Base-by-base conservation (phyloP, 176 grass and related monocot genomes). In the Eleusine indica region DNA sequence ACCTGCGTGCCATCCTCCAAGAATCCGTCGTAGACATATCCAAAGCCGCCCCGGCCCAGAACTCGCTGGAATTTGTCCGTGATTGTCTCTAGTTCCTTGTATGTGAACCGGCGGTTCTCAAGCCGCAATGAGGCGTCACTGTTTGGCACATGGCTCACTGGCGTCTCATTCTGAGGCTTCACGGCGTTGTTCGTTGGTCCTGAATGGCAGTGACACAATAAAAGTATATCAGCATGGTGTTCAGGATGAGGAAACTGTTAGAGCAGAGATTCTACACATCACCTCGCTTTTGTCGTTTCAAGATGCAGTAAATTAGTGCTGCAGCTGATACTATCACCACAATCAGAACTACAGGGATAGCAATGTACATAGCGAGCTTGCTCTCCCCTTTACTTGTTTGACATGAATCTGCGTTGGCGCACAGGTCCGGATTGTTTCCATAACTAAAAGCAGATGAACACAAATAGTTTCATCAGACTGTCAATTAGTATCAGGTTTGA, bases 31-130 rank as follows among this genome's bases (percentile, higher is more conserved):
- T 83, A 90, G 16, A 93, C 91, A 11, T 68, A 54, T 19, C 91
- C 91, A 42, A 94, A 94, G 10, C 91, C 91, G 1, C 88, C 88
- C 70, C 64, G 69, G 0, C 91, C 88, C 11, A 94, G 57, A 1
- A 83, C 74, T 22, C 21, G 41, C 57, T 79, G n/a, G 63, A 94
- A 90, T n/a, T 88, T 88, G 3, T 80, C 80, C 5, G 91, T 90
- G 43, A 94, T 94, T 4, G 15, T 6, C 79, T 86, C 44, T 21
- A 94, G 69, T 4, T 94, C 88, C 70, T 77, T 73, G 42, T 91
- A 86, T 0, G 86, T 88, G 54, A 94, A 91, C 53, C 82, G 86
- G 56, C 86, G 85, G 43, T 88, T 94, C 58, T 93, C 78, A 22
- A 88, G 60, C 16, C 81, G 41, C 66, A 87, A 41, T 7, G 47